phyloP scores from a whole-genome alignment of 2,329 filamentous ascomycete genomes.

The Colletotrichum eremochloae region DNA sequence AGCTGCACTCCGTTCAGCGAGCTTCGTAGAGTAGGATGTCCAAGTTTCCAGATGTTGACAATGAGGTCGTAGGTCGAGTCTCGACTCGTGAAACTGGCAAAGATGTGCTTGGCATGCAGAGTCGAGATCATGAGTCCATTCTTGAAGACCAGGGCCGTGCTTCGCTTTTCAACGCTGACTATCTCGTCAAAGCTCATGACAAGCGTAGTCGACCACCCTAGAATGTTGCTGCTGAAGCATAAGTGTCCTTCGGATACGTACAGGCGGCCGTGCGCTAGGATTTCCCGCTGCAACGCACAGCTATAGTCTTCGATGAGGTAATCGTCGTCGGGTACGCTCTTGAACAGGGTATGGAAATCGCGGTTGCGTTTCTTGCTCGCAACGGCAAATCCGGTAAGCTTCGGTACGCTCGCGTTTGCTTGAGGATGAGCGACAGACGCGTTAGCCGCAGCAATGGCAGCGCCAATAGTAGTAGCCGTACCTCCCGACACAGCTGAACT shows the following conservation, averaged over 20 bases:
- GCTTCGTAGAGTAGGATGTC: conserved; percentile 91
- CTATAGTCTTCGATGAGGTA: conserved; percentile 99
- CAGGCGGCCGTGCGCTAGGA: conserved; percentile 90
- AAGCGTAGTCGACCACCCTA: conserved; percentile 97
- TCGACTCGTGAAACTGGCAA: conserved; percentile 93
- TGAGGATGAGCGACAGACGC: conserved; percentile 76
- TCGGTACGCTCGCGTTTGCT: conserved; percentile 72
- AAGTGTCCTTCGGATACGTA: conserved; percentile 98
- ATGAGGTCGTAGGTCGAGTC: conserved; percentile 98
- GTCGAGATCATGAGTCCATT: conserved; percentile 98
- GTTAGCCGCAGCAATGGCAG: conserved; percentile 77
- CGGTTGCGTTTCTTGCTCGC: conserved; percentile 96
- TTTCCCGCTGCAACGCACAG: conserved; percentile 94
- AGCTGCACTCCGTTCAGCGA: conserved; percentile 90
- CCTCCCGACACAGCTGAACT: conserved; percentile 80
- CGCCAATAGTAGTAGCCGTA: conserved; percentile 76
- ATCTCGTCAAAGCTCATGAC: conserved; percentile 99
- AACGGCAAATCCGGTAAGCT: conserved; percentile 94
- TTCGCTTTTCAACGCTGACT: conserved; percentile 96
- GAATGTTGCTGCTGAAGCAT: conserved; percentile 98
- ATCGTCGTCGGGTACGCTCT: conserved; percentile 97
- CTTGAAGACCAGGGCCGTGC: conserved; percentile 93
- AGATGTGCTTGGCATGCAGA: conserved; percentile 93
- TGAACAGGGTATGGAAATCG: conserved; percentile 93
- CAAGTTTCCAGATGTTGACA: conserved; percentile 98